A percentile compares a stretch with the other conserved stretches of the same genome.
Evolutionary conservation across 768 basidiomycete species (phyloP).

Genomic region (Amanita muscaria): DNA sequence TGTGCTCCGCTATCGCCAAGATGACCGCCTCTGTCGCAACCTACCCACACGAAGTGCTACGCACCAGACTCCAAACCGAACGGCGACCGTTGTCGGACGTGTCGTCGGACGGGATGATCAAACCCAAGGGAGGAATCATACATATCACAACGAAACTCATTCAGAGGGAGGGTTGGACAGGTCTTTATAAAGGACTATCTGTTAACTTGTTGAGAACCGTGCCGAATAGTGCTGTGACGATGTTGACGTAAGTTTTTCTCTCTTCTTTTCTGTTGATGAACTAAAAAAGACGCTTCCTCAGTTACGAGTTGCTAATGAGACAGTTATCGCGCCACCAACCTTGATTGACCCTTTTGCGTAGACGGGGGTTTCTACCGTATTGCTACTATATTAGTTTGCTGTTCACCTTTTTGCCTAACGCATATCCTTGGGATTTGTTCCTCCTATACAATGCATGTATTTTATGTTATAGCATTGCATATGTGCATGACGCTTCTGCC

Average conservation of each 20-base stretch:
- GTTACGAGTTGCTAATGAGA: conserved; percentile 49
- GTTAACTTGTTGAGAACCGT: conserved; percentile 92
- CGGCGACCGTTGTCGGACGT: conserved; percentile 54
- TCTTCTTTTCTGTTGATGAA: background rate
- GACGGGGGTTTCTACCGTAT: too few relatives aligned
- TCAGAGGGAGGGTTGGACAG: conserved; percentile 77
- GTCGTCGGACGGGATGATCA: conserved; percentile 56
- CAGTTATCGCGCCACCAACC: conserved; percentile 25
- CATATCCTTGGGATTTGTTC: too few relatives aligned
- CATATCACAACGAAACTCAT: conserved; percentile 68
- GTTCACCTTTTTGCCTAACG: too few relatives aligned
- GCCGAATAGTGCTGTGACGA: conserved; percentile 92
- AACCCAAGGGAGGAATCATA: conserved; percentile 55
- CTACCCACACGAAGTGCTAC: conserved; percentile 96
- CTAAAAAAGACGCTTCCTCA: conserved; percentile 11
- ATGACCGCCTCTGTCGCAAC: conserved; percentile 94
- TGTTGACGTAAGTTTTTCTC: conserved; percentile 64
- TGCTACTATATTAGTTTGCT: too few relatives aligned
- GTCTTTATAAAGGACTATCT: conserved; percentile 89
- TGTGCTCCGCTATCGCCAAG: conserved; percentile 89
- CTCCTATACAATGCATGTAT: too few relatives aligned
- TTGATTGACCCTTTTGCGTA: too few relatives aligned
- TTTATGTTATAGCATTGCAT: too few relatives aligned
- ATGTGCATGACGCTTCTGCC: too few relatives aligned
- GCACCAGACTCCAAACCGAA: conserved; percentile 94